Evolutionary conservation across 73 alveolate genomes (phyloP), one percentile per base, ranked within the genome.

Genomic region (Tetrahymena malaccensis): DNA sequence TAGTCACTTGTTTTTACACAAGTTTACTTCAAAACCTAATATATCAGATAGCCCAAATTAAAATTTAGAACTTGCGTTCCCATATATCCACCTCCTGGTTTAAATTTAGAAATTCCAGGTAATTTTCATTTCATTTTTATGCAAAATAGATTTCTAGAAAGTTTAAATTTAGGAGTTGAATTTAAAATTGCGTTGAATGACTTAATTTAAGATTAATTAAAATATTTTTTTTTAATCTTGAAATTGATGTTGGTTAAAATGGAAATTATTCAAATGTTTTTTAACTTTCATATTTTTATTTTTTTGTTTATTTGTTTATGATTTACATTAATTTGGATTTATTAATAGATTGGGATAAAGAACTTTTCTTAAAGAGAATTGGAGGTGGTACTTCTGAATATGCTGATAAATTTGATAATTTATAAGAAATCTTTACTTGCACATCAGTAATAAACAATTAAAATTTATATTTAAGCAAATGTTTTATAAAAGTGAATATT

Each of bases 381-480:
- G 99, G 99, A 22, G 97, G 97, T 8, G 99, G 97, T 85, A 96
- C 98, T 93, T 97, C 94, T 21, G 99, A 97, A 85, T 95, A 94
- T 93, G 98, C 98, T 56, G 99, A 97, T 85, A 97, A 97, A 85
- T 97, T 97, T 94, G 98, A 97, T 84, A 96, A 55, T 84, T 57
- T 97, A 84, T 96, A 96, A 83, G 98, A 97, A 70, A 96, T 97
- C 55, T 97, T 97, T 95, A 95, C 94, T 43, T 55, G 58, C 85
- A 94, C 96, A 31, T 93, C 96, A 10, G 96, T 93, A 96, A 58
- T 85, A 27, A 38, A 17, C 1, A 1, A 70, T 9, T 4, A 40
- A 40, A 37, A 37, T 37, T 37, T 37, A 37, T 4, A 40, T 40
- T 40, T 4, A 40, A 40, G 9, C 16, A 40, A 40, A 40, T 40